Conservation (phyloP, 495 filamentous ascomycete species). For the Penicillium egyptiacum region DNA sequence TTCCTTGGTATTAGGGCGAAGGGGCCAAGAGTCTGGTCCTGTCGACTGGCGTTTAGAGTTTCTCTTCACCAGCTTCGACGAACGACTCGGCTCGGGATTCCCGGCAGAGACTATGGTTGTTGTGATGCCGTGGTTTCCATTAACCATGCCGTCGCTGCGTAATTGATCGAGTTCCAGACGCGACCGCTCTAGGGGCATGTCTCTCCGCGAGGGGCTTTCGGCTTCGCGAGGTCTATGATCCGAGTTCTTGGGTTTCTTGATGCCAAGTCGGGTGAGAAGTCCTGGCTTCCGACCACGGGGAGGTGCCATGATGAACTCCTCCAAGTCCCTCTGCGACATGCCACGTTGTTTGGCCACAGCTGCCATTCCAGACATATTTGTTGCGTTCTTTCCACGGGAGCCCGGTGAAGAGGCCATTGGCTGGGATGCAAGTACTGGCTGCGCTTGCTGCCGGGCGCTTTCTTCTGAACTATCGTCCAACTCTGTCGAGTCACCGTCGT, state of each 20-base stretch:
- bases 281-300: conserved; percentile 38
- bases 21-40: conserved; percentile 34
- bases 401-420: conserved; percentile 13
- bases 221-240: conserved; percentile 36
- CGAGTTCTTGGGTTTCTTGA: conserved; percentile 39
- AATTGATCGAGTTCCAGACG: conserved; percentile 31
- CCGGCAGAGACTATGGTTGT: conserved; percentile 23
- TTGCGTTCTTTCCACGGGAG: conserved; percentile 18
- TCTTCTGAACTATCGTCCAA: conserved; percentile 63
- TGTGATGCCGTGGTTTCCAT: conserved; percentile 19
- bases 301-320: conserved; percentile 40
- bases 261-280: conserved; percentile 44
- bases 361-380: conserved; percentile 37
- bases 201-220: conserved; percentile 32
- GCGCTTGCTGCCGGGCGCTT: conserved; percentile 25
- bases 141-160: conserved; percentile 22
- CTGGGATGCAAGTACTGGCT: conserved; percentile 13
- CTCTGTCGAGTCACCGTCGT: conserved; percentile 67
- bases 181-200: conserved; percentile 40
- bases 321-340: conserved; percentile 42
- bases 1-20: conserved; percentile 17
- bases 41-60: conserved; percentile 24
- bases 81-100: conserved; percentile 14
- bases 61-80: conserved; percentile 35
- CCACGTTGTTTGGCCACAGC: conserved; percentile 44